phyloP scores from a whole-genome alignment of 2,329 filamentous ascomycete species.

The Paraconiothyrium brasiliense region DNA sequence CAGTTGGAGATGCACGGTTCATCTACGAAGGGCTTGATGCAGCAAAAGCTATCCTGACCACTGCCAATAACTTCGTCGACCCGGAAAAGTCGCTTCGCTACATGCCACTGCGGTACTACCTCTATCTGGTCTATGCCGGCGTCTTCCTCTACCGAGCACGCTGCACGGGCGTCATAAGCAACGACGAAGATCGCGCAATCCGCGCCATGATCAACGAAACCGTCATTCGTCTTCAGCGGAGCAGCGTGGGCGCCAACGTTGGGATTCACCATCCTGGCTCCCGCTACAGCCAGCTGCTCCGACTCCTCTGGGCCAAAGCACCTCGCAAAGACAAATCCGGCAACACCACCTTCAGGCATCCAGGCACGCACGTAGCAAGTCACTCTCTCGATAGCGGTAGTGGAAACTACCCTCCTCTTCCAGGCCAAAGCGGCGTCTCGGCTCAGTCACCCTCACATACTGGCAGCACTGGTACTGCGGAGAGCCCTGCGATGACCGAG shows the following conservation, averaged over 20 bases:
- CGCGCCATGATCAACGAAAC: slow-evolving; percentile 59
- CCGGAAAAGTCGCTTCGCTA: slow-evolving; percentile 57
- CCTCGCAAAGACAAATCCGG: slow-evolving; percentile 43
- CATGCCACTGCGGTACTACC: slow-evolving; percentile 60
- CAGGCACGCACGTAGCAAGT: slow-evolving; percentile 41
- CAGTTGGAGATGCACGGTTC: slow-evolving; percentile 59
- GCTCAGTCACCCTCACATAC: slow-evolving; percentile 49
- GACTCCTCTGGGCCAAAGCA: slow-evolving; percentile 60
- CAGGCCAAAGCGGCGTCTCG: slow-evolving; percentile 14
- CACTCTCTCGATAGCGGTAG: slow-evolving; percentile 38
- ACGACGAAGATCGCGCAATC: slow-evolving; percentile 58
- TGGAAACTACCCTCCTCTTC: slow-evolving; percentile 28
- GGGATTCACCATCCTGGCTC: slow-evolving; percentile 58
- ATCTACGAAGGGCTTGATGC: slow-evolving; percentile 62
- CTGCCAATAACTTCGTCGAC: slow-evolving; percentile 60
- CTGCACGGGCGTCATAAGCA: slow-evolving; percentile 58
- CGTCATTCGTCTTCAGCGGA: slow-evolving; percentile 54
- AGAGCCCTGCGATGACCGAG: slow-evolving; percentile 56
- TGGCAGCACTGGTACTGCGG: slow-evolving; percentile 48
- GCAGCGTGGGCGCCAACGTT: slow-evolving; percentile 46
- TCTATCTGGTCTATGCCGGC: slow-evolving; percentile 60
- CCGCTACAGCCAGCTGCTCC: slow-evolving; percentile 58
- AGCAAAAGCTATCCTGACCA: slow-evolving; percentile 60
- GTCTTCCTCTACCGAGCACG: slow-evolving; percentile 61
- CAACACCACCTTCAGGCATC: slow-evolving; percentile 40